A percentile compares a stretch with the other conserved stretches of the same genome.
Conservation (phyloP, 345 rosid genomes). For the Adansonia digitata region DNA sequence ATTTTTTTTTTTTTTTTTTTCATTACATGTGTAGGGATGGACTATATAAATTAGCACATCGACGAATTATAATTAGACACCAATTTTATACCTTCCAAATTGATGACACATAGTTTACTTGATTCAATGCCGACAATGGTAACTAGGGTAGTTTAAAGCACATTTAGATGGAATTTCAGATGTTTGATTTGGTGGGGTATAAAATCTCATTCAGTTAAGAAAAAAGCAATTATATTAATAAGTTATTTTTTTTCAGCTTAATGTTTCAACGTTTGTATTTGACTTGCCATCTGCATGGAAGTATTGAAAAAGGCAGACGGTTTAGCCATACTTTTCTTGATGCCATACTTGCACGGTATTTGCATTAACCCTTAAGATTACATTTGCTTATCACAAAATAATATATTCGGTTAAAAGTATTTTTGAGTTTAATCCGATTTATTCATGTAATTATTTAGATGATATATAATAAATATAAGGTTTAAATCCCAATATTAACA, state of each 20-base stretch:
- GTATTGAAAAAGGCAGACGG: slow-evolving; percentile 31
- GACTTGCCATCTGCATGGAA: slow-evolving; percentile 49
- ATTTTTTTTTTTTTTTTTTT: too few species aligned
- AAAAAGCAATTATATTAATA: slow-evolving; percentile 1
- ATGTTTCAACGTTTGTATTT: slow-evolving; percentile 33
- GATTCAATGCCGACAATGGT: slow-evolving; percentile 13
- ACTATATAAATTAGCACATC: slow-evolving; percentile 12
- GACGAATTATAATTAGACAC: slow-evolving; percentile 18
- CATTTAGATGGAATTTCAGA: slow-evolving; percentile 29
- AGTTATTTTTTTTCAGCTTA: background rate
- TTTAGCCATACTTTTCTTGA: slow-evolving; percentile 41
- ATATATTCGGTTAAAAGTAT: slow-evolving; percentile 8
- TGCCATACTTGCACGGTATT: slow-evolving; percentile 46
- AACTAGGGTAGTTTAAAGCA: slow-evolving; percentile 24
- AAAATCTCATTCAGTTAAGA: slow-evolving; percentile 46
- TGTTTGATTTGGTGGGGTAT: slow-evolving; percentile 50
- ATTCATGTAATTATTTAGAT: too few species aligned
- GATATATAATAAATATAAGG: too few species aligned
- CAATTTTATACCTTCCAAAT: slow-evolving; percentile 23
- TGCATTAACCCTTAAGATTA: slow-evolving; percentile 26
- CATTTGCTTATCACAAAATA: background rate
- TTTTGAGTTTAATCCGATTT: too few species aligned
- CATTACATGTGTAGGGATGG: background rate
- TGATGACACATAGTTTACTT: slow-evolving; percentile 20
- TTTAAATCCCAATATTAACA: too few species aligned